Evolutionary conservation across 768 basidiomycete genomes (phyloP), one percentile per base, ranked within the genome.

Genomic region (Phlegmacium glaucopus): DNA sequence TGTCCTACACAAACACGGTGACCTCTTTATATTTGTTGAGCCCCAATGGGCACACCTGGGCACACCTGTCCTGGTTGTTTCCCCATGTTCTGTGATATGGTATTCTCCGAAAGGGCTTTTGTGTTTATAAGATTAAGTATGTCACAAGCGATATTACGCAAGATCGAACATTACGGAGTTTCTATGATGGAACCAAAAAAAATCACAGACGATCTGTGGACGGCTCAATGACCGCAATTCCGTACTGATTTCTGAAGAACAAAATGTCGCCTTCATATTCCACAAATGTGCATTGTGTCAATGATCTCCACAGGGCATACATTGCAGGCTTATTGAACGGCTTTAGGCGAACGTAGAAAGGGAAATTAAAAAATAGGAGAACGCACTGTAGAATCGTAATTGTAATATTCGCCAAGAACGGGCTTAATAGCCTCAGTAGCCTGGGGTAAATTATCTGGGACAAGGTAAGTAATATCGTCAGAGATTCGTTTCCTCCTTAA

Each of bases 241-340:
- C 80, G 25, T 70, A 51, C 56, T 69, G 66, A 57, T 79, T 77
- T 56, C 70, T 77, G 68, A 77, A 82, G 58, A 82, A 82, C 9
- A 82, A 58, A 47, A 82, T 66, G 17, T 67, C 69, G 13, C 79
- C 80, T 39, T 80, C 75, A 41, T 74, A 70, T 52, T 83, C 82
- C 12, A 83, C 70, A 56, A 82, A 82, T 13, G 60, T 65, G 55
- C 81, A 83, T 54, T 79, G 70, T 7, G 78, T 82, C 59, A 83
- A 82, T 0, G 80, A 77, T 27, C 79, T 65, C 70, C 77, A 82
- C 1, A 83, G 69, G 1, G 79, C 77, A 44, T 70, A 68, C 29
- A 75, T 45, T 3, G 67, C 68, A 22, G 67, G 66, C 72, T 75
- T 25, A 37, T 10, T 10, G 9, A 34, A 30, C 16, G 25, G 38